Evolutionary conservation across 2,329 filamentous ascomycete genomes (phyloP), one percentile per base, ranked within the genome.

Genomic region (Aquanectria penicillioides): DNA sequence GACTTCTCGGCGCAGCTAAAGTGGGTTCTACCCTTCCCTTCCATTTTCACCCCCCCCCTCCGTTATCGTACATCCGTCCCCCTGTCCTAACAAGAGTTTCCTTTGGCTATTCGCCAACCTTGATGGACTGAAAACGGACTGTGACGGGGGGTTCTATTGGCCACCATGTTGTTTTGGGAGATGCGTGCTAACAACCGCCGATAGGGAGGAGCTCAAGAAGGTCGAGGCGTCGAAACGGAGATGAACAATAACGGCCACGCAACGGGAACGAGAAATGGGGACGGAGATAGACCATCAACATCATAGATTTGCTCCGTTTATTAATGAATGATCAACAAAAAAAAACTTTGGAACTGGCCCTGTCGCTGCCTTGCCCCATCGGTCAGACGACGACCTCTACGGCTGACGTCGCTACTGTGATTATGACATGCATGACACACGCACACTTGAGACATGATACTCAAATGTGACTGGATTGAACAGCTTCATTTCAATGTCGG

Each of bases 1-100:
- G 95, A 99, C 73, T 99, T 99, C 77, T 95, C 93, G 11, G 87
- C 91, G 72, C 94, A 98, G 82, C 81, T 99, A 73, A 96, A 93
- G 94, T 97, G 78, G 67, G 90, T 83, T 36, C 36, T 31, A 49
- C 20, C 37, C 8, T 50, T 10, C 26, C 26, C 38, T 29, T 46
- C 31, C 15, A 44, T 53, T 26, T 50, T 36, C 6, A 15, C 9
- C 11, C 29, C 3, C 9, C 41, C 41, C 41, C 26, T 20, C 28
- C 26, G 12, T 18, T 20, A 20, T 12, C 31, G 41, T n/a, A 33
- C 41, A 15, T 29, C 26, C 33, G 28, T n/a, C 18, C 28, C n/a
- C n/a, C n/a, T n/a, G n/a, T n/a, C n/a, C n/a, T n/a, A n/a, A n/a
- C n/a, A n/a, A n/a, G n/a, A n/a, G n/a, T n/a, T n/a, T n/a, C n/a